Conservation (phyloP, 192 early-diverging fungal genomes). For the Bifiguratus adelaidae region DNA sequence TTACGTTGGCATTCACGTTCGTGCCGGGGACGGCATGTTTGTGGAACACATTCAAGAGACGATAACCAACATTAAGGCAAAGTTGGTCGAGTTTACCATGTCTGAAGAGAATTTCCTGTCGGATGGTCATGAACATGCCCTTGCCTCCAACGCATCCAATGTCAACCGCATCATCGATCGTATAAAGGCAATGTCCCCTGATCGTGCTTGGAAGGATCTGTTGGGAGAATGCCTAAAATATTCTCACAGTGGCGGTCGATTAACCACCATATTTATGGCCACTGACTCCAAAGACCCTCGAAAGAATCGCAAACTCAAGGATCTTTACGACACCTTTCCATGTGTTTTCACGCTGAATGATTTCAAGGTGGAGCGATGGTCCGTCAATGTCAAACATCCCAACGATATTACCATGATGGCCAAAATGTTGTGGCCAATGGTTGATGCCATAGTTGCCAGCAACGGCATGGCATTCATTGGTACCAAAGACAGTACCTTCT, state of each 20-base stretch:
- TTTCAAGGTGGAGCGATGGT: conserved; percentile 22
- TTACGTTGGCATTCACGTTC: conserved; percentile 16
- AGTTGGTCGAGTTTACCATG: neutral
- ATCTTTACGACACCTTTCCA: conserved; percentile 30
- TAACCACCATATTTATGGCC: conserved; percentile 28
- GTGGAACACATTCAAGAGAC: conserved; percentile 9
- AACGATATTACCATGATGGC: neutral
- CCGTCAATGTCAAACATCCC: conserved; percentile 11
- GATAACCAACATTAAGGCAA: neutral
- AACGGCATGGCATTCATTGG: conserved; percentile 32
- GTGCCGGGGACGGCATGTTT: conserved; percentile 16
- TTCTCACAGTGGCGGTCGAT: neutral
- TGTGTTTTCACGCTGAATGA: conserved; percentile 39
- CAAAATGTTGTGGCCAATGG: conserved; percentile 26
- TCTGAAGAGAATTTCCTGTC: neutral
- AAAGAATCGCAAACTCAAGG: conserved; percentile 7
- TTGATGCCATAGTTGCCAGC: conserved; percentile 35
- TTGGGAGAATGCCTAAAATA: neutral
- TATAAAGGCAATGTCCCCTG: neutral
- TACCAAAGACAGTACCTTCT: conserved; percentile 36
- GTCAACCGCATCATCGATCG: neutral
- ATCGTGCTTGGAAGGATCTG: neutral
- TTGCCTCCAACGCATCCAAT: neutral
- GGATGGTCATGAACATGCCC: neutral
- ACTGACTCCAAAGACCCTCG: conserved; percentile 33